Evolutionary conservation across 768 basidiomycete genomes (phyloP), one percentile per base, ranked within the genome.

Genomic region (Cyathus striatus): DNA sequence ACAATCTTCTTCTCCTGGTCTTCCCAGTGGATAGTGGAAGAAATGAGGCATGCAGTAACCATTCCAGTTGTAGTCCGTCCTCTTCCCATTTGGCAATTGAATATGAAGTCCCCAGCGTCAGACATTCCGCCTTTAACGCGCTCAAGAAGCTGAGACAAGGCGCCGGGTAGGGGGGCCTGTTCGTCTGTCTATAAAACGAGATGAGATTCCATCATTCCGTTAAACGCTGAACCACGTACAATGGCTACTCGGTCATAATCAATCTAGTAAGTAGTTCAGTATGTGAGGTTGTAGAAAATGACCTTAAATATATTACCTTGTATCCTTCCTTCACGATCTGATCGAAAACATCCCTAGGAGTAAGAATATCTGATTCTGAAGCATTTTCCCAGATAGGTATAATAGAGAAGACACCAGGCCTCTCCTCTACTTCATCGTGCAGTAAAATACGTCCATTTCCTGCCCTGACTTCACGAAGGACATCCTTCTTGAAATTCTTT

Each of bases 31-130:
- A 76, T 67, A 6, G 78, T 78, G 2, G 81, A 88, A 9, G 91
- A 86, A 41, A 96, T 88, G 20, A 97, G 68, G 43, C 84, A 89
- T 0, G 90, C 90, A 20, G 84, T 82, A 44, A 92, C 79, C 92
- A 97, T 98, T 4, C 96, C 96, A 0, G 93, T 97, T 0, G 96
- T 99, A 5, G 96, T 99, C 27, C 87, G 73, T 13, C 83, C 87
- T 43, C 87, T 70, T 18, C 90, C 90, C 92, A 97, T 95, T 62
- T 98, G 96, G 62, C 96, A 99, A 53, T 98, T 98, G 70, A 96
- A 97, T 36, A 91, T 67, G 52, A 92, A 86, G 51, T 90, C 90
- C 3, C 81, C 86, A 1, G 81, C 77, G 22, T 74, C 68, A 1
- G 73, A 63, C 35, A 83, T 49, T 42, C 75, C 72, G 45, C 72